These are phyloP conservation scores for Candida quercuum DNA, from an alignment of 805 yeast genomes.

Conservation along the genomic window DNA sequence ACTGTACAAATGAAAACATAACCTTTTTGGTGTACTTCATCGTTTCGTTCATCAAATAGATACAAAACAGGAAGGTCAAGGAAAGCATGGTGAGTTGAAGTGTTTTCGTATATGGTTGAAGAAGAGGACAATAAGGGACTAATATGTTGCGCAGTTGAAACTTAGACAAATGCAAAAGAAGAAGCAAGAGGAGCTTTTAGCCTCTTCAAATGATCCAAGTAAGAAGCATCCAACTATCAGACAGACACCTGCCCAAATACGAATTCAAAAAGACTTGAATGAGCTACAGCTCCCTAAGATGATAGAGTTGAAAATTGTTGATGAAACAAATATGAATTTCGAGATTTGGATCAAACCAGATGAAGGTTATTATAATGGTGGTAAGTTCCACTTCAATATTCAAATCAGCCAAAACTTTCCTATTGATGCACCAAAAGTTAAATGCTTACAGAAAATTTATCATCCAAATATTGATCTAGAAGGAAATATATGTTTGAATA, in stretches of 20 bases:
- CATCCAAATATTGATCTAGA: slow-evolving; percentile 92
- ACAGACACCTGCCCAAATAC: slow-evolving; percentile 59
- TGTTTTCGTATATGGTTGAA: too few species aligned
- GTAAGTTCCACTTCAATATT: slow-evolving; percentile 65
- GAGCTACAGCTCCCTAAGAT: slow-evolving; percentile 62
- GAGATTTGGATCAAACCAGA: slow-evolving; percentile 54
- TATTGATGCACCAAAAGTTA: slow-evolving; percentile 86
- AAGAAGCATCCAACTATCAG: slow-evolving; percentile 8
- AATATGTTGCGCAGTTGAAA: slow-evolving; percentile 45
- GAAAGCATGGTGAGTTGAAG: too few species aligned
- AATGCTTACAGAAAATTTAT: slow-evolving; percentile 65
- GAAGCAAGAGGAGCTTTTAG: slow-evolving; percentile 40
- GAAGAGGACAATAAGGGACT: too few species aligned
- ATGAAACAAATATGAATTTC: slow-evolving; percentile 54
- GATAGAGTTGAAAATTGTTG: slow-evolving; percentile 45
- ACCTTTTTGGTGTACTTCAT: too few species aligned
- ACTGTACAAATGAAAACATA: too few species aligned
- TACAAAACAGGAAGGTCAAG: too few species aligned
- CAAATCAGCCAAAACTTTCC: slow-evolving; percentile 72
- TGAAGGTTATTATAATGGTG: slow-evolving; percentile 69
- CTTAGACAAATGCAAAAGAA: slow-evolving; percentile 55
- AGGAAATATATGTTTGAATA: slow-evolving; percentile 89
- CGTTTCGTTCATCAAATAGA: too few species aligned
- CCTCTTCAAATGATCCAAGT: background rate
- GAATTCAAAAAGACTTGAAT: slow-evolving; percentile 71